Evolutionary conservation across 441 rosid species (phyloP).

Genomic region (Syzygium syzygioides): DNA sequence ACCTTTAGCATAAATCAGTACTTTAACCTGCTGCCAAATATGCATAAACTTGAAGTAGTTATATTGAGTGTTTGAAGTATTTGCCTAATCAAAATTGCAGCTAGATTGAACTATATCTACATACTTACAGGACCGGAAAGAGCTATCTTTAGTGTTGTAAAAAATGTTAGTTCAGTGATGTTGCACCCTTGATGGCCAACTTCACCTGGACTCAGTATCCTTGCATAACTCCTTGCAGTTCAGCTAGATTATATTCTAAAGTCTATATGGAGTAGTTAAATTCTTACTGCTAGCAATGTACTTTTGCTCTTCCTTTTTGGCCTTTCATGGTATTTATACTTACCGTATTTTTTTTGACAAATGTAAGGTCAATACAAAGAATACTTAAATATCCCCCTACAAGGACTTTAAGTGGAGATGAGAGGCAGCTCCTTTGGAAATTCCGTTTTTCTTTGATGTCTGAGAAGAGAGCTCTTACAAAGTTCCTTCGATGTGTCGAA

Average conservation of each 20-base stretch:
- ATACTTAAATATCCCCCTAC: slow-evolving; percentile 96
- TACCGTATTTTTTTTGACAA: slow-evolving; percentile 11
- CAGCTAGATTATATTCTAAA: background rate
- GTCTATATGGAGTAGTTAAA: background rate
- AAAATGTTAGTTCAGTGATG: background rate
- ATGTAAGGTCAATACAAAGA: slow-evolving; percentile 71
- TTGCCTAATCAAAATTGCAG: background rate
- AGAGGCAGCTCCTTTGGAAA: slow-evolving; percentile 97
- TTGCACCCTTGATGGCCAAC: background rate
- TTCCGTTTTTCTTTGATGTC: slow-evolving; percentile 93
- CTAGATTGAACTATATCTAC: background rate
- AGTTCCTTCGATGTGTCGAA: slow-evolving; percentile 94
- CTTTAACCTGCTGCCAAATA: background rate
- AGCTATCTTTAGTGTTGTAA: background rate
- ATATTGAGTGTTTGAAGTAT: background rate
- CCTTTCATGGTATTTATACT: background rate
- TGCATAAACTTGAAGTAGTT: background rate
- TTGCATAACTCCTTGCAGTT: background rate
- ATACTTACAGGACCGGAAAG: background rate
- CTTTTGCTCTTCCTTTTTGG: slow-evolving; percentile 1
- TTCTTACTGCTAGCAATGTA: background rate
- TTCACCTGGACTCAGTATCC: background rate
- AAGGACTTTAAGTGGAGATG: slow-evolving; percentile 87
- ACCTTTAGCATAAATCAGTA: background rate
- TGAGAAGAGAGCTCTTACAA: slow-evolving; percentile 96